phyloP scores from a whole-genome alignment of 768 basidiomycete species.

The Fomitopsis serialis region DNA sequence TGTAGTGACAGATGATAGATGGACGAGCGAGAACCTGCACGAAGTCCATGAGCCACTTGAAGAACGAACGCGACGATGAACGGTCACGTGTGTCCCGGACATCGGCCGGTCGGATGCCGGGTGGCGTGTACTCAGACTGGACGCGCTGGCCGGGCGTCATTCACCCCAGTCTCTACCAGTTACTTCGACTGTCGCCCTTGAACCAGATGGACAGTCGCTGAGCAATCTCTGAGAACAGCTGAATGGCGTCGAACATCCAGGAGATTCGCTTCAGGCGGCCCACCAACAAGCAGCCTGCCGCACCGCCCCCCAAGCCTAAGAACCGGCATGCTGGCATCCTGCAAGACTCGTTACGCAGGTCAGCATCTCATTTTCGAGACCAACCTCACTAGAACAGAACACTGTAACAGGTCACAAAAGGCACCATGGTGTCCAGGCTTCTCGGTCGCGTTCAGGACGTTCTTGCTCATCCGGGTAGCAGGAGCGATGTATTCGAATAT shows the following conservation, averaged over 20 bases:
- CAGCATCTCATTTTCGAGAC: conserved; percentile 2
- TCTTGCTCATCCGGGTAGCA: conserved; percentile 74
- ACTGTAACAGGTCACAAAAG: conserved; percentile 47
- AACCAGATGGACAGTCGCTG: background rate
- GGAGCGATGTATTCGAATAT: conserved; percentile 95
- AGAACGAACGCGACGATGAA: too few relatives aligned
- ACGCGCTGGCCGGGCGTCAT: too few relatives aligned
- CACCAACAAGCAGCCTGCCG: conserved; percentile 13
- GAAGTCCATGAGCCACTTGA: too few relatives aligned
- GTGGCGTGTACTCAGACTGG: too few relatives aligned
- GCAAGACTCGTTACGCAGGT: conserved; percentile 79
- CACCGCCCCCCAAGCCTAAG: conserved; percentile 15
- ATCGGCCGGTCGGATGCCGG: too few relatives aligned
- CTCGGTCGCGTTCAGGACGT: conserved; percentile 75
- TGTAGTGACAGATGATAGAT: too few relatives aligned
- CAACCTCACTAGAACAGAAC: conserved; percentile 6
- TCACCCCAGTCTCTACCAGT: too few relatives aligned
- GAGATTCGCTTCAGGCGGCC: conserved; percentile 30
- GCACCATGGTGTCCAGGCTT: conserved; percentile 86
- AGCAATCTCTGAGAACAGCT: background rate
- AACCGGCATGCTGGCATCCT: conserved; percentile 61
- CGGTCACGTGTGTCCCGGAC: too few relatives aligned
- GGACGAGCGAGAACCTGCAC: too few relatives aligned
- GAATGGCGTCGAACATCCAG: conserved; percentile 19
- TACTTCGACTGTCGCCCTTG: too few relatives aligned